Evolutionary conservation across 2,329 filamentous ascomycete species (phyloP).

Genomic region (Arthrobotrys iridis): DNA sequence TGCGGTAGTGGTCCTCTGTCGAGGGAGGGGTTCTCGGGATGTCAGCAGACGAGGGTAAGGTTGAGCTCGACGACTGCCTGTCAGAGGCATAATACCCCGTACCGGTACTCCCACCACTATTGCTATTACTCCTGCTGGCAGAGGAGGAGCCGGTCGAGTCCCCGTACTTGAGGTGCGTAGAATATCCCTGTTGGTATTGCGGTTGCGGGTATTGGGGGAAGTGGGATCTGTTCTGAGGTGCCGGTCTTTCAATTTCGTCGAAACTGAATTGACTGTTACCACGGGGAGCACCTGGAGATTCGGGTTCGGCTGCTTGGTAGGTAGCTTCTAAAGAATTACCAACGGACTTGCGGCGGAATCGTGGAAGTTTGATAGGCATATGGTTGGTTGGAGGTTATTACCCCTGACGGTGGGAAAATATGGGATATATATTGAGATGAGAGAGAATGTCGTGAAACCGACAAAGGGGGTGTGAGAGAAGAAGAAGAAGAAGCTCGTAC

Average conservation of each 20-base stretch:
- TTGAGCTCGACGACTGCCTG: conserved; percentile 52
- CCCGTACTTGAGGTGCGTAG: conserved; percentile 51
- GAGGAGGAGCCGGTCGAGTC: conserved; percentile 53
- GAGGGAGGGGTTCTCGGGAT: conserved; percentile 52
- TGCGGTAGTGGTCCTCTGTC: conserved; percentile 49
- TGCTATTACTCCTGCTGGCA: conserved; percentile 53
- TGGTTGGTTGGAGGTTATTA: conserved; percentile 43
- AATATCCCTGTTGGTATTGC: conserved; percentile 42
- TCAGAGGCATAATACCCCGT: conserved; percentile 55
- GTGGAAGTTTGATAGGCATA: conserved; percentile 60
- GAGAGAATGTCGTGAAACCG: conserved; percentile 34
- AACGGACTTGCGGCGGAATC: conserved; percentile 59
- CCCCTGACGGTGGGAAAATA: conserved; percentile 35
- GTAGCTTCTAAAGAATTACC: conserved; percentile 58
- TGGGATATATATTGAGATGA: conserved; percentile 35
- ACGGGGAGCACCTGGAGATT: conserved; percentile 55
- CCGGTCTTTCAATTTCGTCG: conserved; percentile 56
- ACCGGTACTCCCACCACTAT: conserved; percentile 50
- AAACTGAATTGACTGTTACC: conserved; percentile 54
- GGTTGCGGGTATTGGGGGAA: conserved; percentile 53
- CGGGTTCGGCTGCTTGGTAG: conserved; percentile 58
- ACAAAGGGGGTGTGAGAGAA: conserved; percentile 12
- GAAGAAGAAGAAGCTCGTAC: conserved; percentile 28
- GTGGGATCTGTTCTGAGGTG: conserved; percentile 53
- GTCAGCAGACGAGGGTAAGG: conserved; percentile 49